Evolutionary conservation across 2,329 filamentous ascomycete species (phyloP), one percentile per base, ranked within the genome.

Genomic region (Neurospora crassa): DNA sequence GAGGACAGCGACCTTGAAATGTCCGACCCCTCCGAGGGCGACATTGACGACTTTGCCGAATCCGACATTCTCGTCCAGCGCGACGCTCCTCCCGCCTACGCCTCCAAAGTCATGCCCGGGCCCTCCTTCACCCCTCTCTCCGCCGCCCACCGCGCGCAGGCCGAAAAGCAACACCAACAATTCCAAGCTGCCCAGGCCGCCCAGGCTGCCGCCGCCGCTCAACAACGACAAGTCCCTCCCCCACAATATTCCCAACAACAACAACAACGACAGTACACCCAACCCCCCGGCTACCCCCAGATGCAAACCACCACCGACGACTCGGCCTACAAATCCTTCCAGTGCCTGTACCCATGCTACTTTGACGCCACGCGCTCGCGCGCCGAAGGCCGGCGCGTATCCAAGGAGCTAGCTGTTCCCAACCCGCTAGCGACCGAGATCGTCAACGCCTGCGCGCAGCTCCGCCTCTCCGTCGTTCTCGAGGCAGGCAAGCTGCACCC

Each of bases 311-410:
- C 78, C 20, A 81, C 84, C 75, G 84, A 89, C 79, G 82, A 86
- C 69, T 79, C 83, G 74, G 82, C 85, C 76, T 91, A 93, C 81
- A 92, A 91, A 78, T 84, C 89, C 81, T 97, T 90, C 84, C 92
- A 96, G 81, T 95, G 93, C 82, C 86, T 99, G 37, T 99, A 99
- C 83, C 95, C 96, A 0, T 84, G 98, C 72, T 99, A 99, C 86
- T 99, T 99, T 78, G 95, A 97, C 85, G 87, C 86, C 74, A 84
- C 85, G 34, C 89, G 92, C 69, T 88, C 89, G 59, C 90, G 94
- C 71, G 89, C 90, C 71, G 87, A 96, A 78, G 96, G 96, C 45
- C 89, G 96, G 18, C 91, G 94, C 76, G 94, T 98, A 10, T 83
- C 89, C 69, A 82, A 85, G 69, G 83, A 88, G 69, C 86, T 93